These are phyloP conservation scores for Vaccinium corymbosum DNA, from an alignment of 148 eudicot genomes.

Conservation along the genomic window DNA sequence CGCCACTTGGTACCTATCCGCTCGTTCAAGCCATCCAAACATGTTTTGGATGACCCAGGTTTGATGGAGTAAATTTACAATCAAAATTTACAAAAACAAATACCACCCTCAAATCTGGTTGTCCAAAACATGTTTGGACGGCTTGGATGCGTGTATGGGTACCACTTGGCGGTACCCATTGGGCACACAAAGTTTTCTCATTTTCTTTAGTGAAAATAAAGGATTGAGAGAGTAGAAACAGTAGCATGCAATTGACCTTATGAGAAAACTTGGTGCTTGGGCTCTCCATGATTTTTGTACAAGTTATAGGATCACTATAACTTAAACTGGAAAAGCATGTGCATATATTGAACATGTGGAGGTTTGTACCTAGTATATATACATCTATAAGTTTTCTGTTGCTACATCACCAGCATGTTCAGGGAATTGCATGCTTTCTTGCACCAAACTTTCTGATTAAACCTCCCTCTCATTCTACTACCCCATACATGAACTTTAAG, in stretches of 20 bases:
- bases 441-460: slow-evolving; percentile 74
- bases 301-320: not conserved
- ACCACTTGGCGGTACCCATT: no score
- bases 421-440: slow-evolving; percentile 31
- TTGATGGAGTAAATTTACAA: no score
- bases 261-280: slow-evolving; percentile 46
- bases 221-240: not conserved
- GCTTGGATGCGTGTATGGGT: no score
- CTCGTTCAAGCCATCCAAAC: no score
- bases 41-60: no score
- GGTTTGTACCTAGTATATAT: slow-evolving; percentile 11
- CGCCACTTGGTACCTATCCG: no score
- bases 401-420: slow-evolving; percentile 39
- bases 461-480: slow-evolving; percentile 36
- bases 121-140: no score
- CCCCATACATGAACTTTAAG: not conserved
- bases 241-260: slow-evolving; percentile 36
- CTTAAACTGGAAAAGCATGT: slow-evolving; percentile 8
- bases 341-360: not conserved
- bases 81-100: no score
- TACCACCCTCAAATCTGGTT: no score
- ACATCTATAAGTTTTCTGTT: slow-evolving; percentile 27
- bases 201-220: no score
- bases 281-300: slow-evolving; percentile 40
- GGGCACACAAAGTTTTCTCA: no score